These are phyloP conservation scores for Colletotrichum lupini DNA, from an alignment of 2,329 filamentous ascomycete species.

Conservation along the genomic window DNA sequence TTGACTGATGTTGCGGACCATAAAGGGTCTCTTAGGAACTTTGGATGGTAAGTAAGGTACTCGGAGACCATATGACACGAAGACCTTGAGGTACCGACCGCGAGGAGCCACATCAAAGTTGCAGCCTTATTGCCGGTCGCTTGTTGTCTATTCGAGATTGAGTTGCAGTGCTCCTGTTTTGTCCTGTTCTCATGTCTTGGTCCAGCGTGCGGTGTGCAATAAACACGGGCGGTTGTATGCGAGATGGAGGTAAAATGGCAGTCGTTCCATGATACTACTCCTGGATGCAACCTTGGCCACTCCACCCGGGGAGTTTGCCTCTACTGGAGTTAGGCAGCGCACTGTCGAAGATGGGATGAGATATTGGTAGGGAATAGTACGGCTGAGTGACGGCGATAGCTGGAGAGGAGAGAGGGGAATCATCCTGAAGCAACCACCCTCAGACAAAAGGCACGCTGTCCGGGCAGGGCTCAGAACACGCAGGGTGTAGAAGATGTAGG, in stretches of 20 bases:
- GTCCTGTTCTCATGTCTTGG: background rate
- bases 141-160: background rate
- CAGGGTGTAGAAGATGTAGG: background rate
- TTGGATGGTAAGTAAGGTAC: background rate
- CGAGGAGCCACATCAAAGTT: background rate
- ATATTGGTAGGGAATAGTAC: background rate
- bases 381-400: background rate
- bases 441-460: background rate
- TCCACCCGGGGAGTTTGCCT: background rate
- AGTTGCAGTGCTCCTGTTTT: background rate
- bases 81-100: background rate
- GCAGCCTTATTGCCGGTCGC: background rate
- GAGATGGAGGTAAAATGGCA: background rate
- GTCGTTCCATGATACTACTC: background rate
- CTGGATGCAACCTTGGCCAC: background rate
- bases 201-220: background rate
- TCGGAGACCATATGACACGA: background rate
- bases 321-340: background rate
- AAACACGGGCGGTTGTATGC: conserved; percentile 1
- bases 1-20: background rate
- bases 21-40: background rate
- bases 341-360: conserved; percentile 3
- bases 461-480: background rate
- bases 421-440: background rate
- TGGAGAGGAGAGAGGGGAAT: background rate